Base-by-base conservation (phyloP, 2,329 filamentous ascomycete genomes). In the Fusarium cyanostomum region DNA sequence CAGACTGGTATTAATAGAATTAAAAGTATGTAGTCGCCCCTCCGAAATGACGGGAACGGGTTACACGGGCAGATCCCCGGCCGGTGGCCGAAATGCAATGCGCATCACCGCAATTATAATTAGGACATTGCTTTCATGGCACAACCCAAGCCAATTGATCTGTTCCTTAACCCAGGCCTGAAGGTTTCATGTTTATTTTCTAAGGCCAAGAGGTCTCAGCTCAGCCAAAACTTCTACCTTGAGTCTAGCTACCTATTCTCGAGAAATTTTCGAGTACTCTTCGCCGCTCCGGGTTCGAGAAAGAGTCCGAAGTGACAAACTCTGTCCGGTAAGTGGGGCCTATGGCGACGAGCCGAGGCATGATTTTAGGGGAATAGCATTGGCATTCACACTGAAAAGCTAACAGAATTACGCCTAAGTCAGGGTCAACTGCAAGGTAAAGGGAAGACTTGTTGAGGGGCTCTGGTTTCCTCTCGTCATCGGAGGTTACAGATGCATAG, bases 21-120 rank as follows among this genome's bases (percentile, higher is more conserved):
- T 21, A 21, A 21, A 21, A 21, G 21, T 49, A 21, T 7, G 13
- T 26, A 16, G 27, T 38, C 38, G 44, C 37, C 37, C 34, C 44
- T 24, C 35, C n/a, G 37, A 31, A 51, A 37, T 12, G 12, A 35
- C 26, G 37, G 38, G 35, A 31, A 33, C 21, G 28, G 41, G 38
- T 34, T 39, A 21, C 53, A 55, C 34, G 34, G 33, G 51, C 39
- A 46, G 53, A 44, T 52, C 45, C 39, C 44, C 39, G 50, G 31
- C 24, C 21, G 21, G 4, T 4, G 30, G 33, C 52, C 44, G 45
- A 55, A 27, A 50, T 30, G 30, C 37, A 27, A 50, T 30, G 30
- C 37, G 21, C 37, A 51, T 51, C 33, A 37, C 48, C 30, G 33
- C 24, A 37, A 31, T 52, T 44, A 31, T 24, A 37, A 31, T 52